Conservation (phyloP, 2,329 filamentous ascomycete genomes). For the Xylariaceae sp. region DNA sequence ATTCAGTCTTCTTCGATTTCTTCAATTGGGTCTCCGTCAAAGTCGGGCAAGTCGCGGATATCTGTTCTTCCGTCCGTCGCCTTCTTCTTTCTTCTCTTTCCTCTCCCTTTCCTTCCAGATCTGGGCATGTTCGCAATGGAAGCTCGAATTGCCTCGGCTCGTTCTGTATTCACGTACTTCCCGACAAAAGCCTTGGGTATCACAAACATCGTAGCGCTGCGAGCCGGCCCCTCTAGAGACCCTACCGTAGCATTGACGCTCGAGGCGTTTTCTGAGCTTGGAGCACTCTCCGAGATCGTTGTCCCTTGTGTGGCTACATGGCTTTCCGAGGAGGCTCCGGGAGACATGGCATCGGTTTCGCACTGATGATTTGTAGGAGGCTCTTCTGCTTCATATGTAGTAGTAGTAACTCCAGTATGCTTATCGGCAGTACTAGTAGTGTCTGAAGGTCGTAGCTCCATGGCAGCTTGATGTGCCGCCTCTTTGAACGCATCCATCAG, state of each 20-base stretch:
- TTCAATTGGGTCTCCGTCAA: conserved; percentile 30
- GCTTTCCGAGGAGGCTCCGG: conserved; percentile 15
- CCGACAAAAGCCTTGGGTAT: conserved; percentile 28
- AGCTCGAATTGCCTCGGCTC: neutral
- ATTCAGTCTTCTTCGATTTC: conserved; percentile 20
- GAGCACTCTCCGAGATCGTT: conserved; percentile 10
- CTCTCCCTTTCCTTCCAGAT: neutral
- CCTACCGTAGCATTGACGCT: conserved; percentile 22
- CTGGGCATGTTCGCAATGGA: neutral
- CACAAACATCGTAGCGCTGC: conserved; percentile 19
- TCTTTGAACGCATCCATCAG: conserved; percentile 24
- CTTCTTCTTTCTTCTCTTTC: conserved; percentile 17
- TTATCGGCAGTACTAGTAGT: conserved; percentile 9
- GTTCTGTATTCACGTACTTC: conserved; percentile 17
- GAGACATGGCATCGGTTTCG: neutral
- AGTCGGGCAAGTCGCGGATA: conserved; percentile 29
- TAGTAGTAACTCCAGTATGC: conserved; percentile 10
- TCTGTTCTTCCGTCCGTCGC: conserved; percentile 26
- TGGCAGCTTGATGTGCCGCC: conserved; percentile 25
- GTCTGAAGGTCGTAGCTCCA: conserved; percentile 26
- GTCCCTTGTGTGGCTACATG: conserved; percentile 22
- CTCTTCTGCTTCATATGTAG: conserved; percentile 13
- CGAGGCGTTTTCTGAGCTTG: neutral
- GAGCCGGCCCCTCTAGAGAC: conserved; percentile 12
- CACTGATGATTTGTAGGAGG: neutral